These are phyloP conservation scores for Chamaenerion angustifolium DNA, from an alignment of 345 rosid genomes.

Conservation along the genomic window DNA sequence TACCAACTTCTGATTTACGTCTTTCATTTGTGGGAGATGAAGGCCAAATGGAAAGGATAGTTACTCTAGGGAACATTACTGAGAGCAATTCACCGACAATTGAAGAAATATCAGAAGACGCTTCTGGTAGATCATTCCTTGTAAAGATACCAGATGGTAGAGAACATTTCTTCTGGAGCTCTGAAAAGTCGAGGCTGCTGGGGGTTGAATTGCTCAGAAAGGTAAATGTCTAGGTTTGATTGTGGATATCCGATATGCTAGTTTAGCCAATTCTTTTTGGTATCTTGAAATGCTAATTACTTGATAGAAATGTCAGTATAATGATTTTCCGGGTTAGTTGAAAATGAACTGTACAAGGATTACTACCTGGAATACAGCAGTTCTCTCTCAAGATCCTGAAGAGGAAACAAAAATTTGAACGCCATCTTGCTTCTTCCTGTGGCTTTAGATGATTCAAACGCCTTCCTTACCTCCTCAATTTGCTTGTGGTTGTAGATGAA, in stretches of 20 bases:
- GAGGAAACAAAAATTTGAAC: too few relatives aligned
- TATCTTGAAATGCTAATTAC: too few relatives aligned
- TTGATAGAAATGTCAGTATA: too few relatives aligned
- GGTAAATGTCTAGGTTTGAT: conserved; percentile 24
- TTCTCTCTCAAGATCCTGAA: too few relatives aligned
- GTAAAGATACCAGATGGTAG: conserved; percentile 42
- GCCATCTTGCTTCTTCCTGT: too few relatives aligned
- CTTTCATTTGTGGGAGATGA: conserved; percentile 74
- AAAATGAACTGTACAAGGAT: too few relatives aligned
- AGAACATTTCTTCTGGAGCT: conserved; percentile 74
- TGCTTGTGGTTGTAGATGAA: conserved; percentile 44
- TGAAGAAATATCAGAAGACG: conserved; percentile 56
- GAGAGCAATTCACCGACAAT: conserved; percentile 34
- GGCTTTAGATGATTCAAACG: too few relatives aligned
- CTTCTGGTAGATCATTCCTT: conserved; percentile 75
- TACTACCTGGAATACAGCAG: too few relatives aligned
- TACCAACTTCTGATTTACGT: conserved; percentile 83
- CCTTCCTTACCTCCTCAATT: background rate
- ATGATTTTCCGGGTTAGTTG: too few relatives aligned
- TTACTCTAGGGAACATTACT: conserved; percentile 37
- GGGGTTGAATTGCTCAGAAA: conserved; percentile 74
- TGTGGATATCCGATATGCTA: too few relatives aligned
- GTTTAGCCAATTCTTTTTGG: too few relatives aligned
- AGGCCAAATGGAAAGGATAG: conserved; percentile 56
- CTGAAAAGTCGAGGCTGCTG: conserved; percentile 78